These are phyloP conservation scores for Pholiota microspora DNA, from an alignment of 768 basidiomycete genomes.

Conservation along the genomic window DNA sequence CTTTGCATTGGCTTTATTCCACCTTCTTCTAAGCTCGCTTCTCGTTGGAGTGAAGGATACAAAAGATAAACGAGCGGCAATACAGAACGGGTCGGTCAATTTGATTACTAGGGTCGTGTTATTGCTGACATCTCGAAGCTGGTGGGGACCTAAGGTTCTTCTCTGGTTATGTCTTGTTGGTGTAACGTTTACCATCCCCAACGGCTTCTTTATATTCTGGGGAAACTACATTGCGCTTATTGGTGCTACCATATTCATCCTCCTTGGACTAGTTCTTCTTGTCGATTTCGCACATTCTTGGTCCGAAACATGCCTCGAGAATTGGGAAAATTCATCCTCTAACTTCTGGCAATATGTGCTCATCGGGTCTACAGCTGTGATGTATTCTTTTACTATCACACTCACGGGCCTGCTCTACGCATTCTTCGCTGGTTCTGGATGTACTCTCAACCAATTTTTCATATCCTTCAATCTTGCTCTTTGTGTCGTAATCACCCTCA, in stretches of 20 bases:
- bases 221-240: slow-evolving; percentile 90
- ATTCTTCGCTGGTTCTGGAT: slow-evolving; percentile 86
- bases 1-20: slow-evolving; percentile 90
- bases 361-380: slow-evolving; percentile 85
- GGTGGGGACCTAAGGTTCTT: slow-evolving; percentile 98
- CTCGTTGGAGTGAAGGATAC: slow-evolving; percentile 90
- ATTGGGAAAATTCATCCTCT: slow-evolving; percentile 86
- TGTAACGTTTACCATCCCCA: slow-evolving; percentile 92
- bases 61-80: slow-evolving; percentile 86
- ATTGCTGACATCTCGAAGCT: slow-evolving; percentile 44
- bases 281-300: slow-evolving; percentile 99
- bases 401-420: slow-evolving; percentile 88
- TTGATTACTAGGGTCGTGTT: slow-evolving; percentile 2
- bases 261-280: slow-evolving; percentile 94
- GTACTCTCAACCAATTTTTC: slow-evolving; percentile 94
- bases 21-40: slow-evolving; percentile 72
- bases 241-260: slow-evolving; percentile 92
- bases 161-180: slow-evolving; percentile 82
- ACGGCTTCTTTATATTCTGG: slow-evolving; percentile 98
- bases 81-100: slow-evolving; percentile 86
- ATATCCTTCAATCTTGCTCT: slow-evolving; percentile 91
- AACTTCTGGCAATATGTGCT: slow-evolving; percentile 96
- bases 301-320: slow-evolving; percentile 95
- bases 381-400: slow-evolving; percentile 83
- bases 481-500: slow-evolving; percentile 72